phyloP scores from a whole-genome alignment of 805 yeast species.

The Lipomyces yamadae region DNA sequence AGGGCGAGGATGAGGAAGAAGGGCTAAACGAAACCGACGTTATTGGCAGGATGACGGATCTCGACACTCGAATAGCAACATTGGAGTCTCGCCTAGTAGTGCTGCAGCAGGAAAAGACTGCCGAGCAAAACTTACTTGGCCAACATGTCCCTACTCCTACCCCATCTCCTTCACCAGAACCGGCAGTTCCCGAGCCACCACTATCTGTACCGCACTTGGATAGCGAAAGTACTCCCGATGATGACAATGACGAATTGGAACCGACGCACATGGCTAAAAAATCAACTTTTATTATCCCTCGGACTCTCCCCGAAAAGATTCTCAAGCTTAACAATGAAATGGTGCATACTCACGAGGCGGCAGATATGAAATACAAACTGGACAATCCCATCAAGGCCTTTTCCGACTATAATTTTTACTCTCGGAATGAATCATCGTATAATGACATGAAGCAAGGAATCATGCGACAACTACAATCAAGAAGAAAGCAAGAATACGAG shows the following conservation, averaged over 20 bases:
- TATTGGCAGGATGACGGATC: conserved; percentile 22
- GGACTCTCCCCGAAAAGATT: conserved; percentile 11
- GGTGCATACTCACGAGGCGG: background rate
- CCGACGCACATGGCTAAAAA: background rate
- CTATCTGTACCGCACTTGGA: background rate
- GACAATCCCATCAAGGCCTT: conserved; percentile 19
- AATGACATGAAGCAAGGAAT: conserved; percentile 9
- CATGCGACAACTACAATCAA: conserved; percentile 7
- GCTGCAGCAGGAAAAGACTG: conserved; percentile 13
- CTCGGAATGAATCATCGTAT: conserved; percentile 10
- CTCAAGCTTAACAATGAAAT: conserved; percentile 4
- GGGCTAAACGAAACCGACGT: conserved; percentile 35
- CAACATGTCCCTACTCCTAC: conserved; percentile 23
- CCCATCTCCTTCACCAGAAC: conserved; percentile 15
- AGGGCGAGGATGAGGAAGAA: conserved; percentile 37
- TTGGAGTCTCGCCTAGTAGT: conserved; percentile 19
- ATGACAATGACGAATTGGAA: background rate
- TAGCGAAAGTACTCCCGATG: background rate
- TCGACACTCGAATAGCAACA: conserved; percentile 17
- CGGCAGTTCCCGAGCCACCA: background rate
- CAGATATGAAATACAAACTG: conserved; percentile 14
- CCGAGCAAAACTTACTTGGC: conserved; percentile 8
- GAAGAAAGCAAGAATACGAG: conserved; percentile 13
- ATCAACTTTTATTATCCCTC: background rate
- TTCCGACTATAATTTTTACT: conserved; percentile 23